Base-by-base conservation (phyloP, 1,284 basidiomycete species). In the Puccinia hordei region DNA sequence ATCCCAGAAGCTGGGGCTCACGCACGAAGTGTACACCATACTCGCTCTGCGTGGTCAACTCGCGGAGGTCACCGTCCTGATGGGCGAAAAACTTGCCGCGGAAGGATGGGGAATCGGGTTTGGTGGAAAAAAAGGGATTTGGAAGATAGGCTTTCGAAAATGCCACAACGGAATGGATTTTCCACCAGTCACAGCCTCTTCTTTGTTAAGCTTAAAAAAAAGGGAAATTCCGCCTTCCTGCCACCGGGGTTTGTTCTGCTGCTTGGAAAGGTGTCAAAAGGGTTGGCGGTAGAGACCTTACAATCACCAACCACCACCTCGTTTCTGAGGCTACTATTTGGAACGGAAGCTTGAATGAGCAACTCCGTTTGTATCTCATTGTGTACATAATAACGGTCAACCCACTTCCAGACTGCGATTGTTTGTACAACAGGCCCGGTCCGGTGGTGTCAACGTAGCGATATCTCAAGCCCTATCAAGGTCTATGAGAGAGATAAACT, bases 41-140 rank as follows among this genome's bases (percentile, higher is more conserved):
- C 27, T 65, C 33, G 15, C 35, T 66, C 38, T 71, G 68, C 46
- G 41, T 71, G 51, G 68, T 71, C 46, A 51, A 49, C 51, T 71
- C 46, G 35, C 15, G 68, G 68, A 27, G 68, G 68, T 53, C 46
- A 30, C 44, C 46, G 41, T 53, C 46, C 30, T 46, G 46, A 41
- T 44, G 46, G 44, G 44, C 27, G 41, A 69, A 30, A 57, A 71
- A 71, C 68, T 71, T 24, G 68, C 68, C 68, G 68, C 68, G 68
- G 68, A 71, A 71, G 68, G 68, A 71, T 71, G 68, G 68, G 68
- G 46, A 71, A 71, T 71, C 44, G 51, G 30, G 68, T 71, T 71
- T 49, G 46, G 44, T 71, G 51, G 46, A 53, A 71, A 71, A 71
- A 71, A 68, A 68, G 30, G 68, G 44, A 17, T 9, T 71, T 71